A percentile compares a stretch with the other conserved stretches of the same genome.
Conservation (phyloP, 2,329 filamentous ascomycete genomes). For the Metarhizium anisopliae region DNA sequence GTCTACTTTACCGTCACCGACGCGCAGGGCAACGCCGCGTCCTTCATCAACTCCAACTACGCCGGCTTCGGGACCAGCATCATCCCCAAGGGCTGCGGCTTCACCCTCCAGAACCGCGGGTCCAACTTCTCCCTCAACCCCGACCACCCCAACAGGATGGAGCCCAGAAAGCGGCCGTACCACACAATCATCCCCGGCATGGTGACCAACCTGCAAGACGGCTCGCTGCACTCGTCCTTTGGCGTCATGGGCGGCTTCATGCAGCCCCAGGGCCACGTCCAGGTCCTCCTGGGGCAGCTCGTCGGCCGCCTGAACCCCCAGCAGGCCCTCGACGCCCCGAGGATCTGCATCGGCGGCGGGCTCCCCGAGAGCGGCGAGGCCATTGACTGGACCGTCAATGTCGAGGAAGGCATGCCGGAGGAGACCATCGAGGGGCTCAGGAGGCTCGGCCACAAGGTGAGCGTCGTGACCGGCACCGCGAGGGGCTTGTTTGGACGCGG, state of each 20-base stretch:
- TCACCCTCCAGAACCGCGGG: conserved; percentile 89
- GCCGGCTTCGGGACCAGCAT: conserved; percentile 81
- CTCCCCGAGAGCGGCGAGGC: conserved; percentile 53
- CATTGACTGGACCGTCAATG: conserved; percentile 56
- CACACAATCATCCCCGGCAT: conserved; percentile 96
- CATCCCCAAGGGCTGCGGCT: conserved; percentile 77
- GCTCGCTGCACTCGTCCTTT: conserved; percentile 72
- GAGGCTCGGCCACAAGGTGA: conserved; percentile 63
- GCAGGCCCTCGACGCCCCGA: conserved; percentile 78
- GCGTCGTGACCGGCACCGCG: conserved; percentile 55
- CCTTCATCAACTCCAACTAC: conserved; percentile 96
- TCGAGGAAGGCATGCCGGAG: conserved; percentile 73
- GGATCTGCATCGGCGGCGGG: conserved; percentile 77
- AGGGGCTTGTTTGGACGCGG: conserved; percentile 74
- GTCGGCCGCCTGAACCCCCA: conserved; percentile 77
- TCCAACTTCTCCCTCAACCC: conserved; percentile 70
- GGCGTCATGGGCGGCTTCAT: conserved; percentile 99
- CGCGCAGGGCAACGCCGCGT: conserved; percentile 75
- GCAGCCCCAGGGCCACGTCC: conserved; percentile 94
- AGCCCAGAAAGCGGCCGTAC: conserved; percentile 80
- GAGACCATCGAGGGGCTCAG: conserved; percentile 59
- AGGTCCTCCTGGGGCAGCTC: conserved; percentile 83
- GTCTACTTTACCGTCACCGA: conserved; percentile 91
- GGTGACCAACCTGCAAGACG: conserved; percentile 68
- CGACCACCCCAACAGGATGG: conserved; percentile 70